Percentiles rank a stretch among this genome's conserved stretches.
phyloP scores from a whole-genome alignment of 495 filamentous ascomycete species.

The Immersiella caudata region DNA sequence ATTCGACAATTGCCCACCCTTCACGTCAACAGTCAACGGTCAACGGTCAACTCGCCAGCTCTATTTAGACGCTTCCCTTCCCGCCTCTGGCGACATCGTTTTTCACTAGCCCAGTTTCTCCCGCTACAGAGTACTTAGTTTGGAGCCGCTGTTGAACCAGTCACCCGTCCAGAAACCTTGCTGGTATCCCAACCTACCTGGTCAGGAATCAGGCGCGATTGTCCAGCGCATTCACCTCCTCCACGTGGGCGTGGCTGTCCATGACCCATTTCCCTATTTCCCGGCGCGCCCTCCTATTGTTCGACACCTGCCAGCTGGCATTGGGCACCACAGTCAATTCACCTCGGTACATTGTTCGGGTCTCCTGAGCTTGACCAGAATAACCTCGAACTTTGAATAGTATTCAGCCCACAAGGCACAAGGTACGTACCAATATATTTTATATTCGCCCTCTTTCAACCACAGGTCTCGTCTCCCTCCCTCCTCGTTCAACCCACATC shows the following conservation, averaged over 20 bases:
- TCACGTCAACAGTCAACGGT: not conserved
- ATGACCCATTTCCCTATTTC: not conserved
- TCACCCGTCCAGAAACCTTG: not conserved
- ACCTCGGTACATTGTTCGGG: not conserved
- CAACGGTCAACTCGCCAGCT: not conserved
- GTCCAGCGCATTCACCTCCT: not conserved
- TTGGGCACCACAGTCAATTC: slow-evolving; percentile 26
- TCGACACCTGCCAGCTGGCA: slow-evolving; percentile 30
- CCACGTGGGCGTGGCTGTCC: slow-evolving; percentile 13
- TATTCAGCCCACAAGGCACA: not conserved
- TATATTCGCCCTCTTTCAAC: no score
- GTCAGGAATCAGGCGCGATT: not conserved
- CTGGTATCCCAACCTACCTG: not conserved
- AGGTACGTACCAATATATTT: no score
- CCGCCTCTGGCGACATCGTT: not conserved
- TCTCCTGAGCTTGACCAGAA: not conserved
- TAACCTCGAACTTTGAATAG: not conserved
- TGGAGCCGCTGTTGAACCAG: not conserved
- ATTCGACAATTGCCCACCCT: not conserved
- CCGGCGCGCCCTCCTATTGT: not conserved
- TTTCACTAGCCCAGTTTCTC: not conserved
- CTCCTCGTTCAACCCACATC: no score
- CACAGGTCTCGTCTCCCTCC: no score
- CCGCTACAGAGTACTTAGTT: not conserved
- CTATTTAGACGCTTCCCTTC: not conserved